These are phyloP conservation scores for Zopfochytrium polystomum DNA, from an alignment of 371 early-diverging fungal genomes.

Conservation along the genomic window DNA sequence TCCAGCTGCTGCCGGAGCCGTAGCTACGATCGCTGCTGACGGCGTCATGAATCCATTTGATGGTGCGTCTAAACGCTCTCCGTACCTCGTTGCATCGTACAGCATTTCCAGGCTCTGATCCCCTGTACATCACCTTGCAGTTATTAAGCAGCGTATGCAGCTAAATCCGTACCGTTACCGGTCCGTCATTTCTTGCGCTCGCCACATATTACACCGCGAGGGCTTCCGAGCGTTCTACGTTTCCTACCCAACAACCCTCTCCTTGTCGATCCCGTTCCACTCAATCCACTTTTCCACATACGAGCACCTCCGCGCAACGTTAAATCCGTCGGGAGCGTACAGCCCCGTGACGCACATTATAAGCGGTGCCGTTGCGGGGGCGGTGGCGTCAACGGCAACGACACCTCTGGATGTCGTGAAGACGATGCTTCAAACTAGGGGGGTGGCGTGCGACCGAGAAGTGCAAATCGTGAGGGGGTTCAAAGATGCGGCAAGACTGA, in stretches of 20 bases:
- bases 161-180: conserved; percentile 52
- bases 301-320: conserved; percentile 68
- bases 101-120: too few species aligned
- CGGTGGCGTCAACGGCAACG: conserved; percentile 83
- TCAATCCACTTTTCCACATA: conserved; percentile 86
- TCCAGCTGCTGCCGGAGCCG: conserved; percentile 76
- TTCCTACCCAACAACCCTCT: conserved; percentile 86
- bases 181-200: conserved; percentile 65
- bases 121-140: conserved; percentile 48
- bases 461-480: conserved; percentile 72
- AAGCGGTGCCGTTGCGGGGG: conserved; percentile 89
- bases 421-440: conserved; percentile 89
- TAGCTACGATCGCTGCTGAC: conserved; percentile 85
- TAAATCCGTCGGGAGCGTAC: conserved; percentile 77
- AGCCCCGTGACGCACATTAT: conserved; percentile 81
- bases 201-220: conserved; percentile 62
- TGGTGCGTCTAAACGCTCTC: conserved; percentile 50
- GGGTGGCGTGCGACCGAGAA: conserved; percentile 62
- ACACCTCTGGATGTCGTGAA: conserved; percentile 92
- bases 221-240: conserved; percentile 84
- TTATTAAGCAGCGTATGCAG: conserved; percentile 94
- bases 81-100: too few species aligned
- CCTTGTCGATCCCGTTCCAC: conserved; percentile 90
- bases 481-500: conserved; percentile 66
- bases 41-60: conserved; percentile 94